phyloP scores from a whole-genome alignment of 192 early-diverging fungal species.

The Linnemannia schmuckeri region DNA sequence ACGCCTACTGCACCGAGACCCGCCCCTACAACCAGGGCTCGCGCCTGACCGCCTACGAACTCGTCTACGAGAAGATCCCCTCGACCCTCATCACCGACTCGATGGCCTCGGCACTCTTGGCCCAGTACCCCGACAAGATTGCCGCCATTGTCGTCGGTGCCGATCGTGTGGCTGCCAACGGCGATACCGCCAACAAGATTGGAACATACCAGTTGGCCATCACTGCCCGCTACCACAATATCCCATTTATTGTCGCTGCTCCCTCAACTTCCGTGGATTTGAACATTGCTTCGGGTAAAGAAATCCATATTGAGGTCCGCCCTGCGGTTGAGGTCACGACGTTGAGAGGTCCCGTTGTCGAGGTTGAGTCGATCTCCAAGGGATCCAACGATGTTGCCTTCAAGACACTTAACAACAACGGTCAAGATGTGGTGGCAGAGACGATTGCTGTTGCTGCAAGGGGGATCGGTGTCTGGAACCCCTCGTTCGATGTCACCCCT shows the following conservation, averaged over 20 bases:
- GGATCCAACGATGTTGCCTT: slow-evolving; percentile 18
- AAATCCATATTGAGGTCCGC: slow-evolving; percentile 92
- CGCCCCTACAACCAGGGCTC: slow-evolving; percentile 99
- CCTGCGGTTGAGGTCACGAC: slow-evolving; percentile 78
- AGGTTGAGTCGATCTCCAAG: slow-evolving; percentile 40
- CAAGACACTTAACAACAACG: slow-evolving; percentile 9
- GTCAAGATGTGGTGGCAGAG: slow-evolving; percentile 14
- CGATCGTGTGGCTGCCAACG: slow-evolving; percentile 95
- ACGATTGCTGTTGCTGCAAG: slow-evolving; percentile 84
- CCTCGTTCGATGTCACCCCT: slow-evolving; percentile 96
- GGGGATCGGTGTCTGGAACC: slow-evolving; percentile 96
- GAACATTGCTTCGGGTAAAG: slow-evolving; percentile 70
- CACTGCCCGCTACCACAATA: slow-evolving; percentile 83
- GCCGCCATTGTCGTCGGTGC: slow-evolving; percentile 95
- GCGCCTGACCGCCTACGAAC: slow-evolving; percentile 94
- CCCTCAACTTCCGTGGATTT: slow-evolving; percentile 94
- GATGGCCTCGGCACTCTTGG: slow-evolving; percentile 89
- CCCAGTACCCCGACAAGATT: slow-evolving; percentile 65
- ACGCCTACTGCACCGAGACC: slow-evolving; percentile 96
- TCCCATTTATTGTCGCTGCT: slow-evolving; percentile 97
- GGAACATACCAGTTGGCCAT: slow-evolving; percentile 99
- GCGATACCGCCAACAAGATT: slow-evolving; percentile 99
- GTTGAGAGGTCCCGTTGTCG: slow-evolving; percentile 67
- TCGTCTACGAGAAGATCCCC: slow-evolving; percentile 93
- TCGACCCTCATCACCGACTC: slow-evolving; percentile 92